A percentile compares a stretch with the other conserved stretches of the same genome.
phyloP scores from a whole-genome alignment of 2,329 filamentous ascomycete species.

The Penicillium sp. region DNA sequence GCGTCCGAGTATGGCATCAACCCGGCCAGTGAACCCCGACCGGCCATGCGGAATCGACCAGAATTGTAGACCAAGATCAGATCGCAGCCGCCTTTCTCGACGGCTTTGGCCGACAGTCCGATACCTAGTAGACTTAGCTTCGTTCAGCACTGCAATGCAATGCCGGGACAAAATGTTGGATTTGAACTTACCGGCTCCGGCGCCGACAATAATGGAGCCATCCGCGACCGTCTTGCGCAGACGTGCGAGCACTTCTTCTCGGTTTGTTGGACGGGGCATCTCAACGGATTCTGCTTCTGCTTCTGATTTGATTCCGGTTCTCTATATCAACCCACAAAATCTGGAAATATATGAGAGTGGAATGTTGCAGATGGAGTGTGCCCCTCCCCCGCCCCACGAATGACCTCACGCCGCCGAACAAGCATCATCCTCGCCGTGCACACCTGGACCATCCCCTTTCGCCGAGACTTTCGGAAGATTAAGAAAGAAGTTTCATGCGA shows the following conservation, averaged over 20 bases:
- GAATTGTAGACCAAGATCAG: constrained; percentile 75
- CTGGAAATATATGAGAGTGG: background rate
- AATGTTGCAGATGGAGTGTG: background rate
- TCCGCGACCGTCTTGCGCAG: constrained; percentile 60
- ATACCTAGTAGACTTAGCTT: constrained; percentile 54
- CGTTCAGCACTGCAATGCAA: background rate
- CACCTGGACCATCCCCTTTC: background rate
- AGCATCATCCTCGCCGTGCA: background rate
- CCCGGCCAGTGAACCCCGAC: constrained; percentile 69
- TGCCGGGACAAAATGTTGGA: too few relatives aligned
- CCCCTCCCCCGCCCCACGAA: constrained; percentile 17
- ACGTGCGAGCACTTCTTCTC: constrained; percentile 59
- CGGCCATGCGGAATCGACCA: constrained; percentile 74
- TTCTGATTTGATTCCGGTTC: too few relatives aligned
- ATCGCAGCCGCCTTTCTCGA: constrained; percentile 70
- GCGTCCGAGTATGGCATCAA: constrained; percentile 74
- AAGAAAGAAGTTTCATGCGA: background rate
- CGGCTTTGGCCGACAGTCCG: constrained; percentile 71
- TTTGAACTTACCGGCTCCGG: constrained; percentile 60
- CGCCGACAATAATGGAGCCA: constrained; percentile 67
- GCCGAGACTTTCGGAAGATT: background rate
- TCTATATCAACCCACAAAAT: too few relatives aligned
- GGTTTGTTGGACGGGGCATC: constrained; percentile 48
- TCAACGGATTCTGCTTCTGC: background rate
- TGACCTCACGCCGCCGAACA: constrained; percentile 16